Percentiles rank a stretch among this genome's conserved stretches.
Conservation (phyloP, 1,284 basidiomycete species). For the Fomitopsis betulina region DNA sequence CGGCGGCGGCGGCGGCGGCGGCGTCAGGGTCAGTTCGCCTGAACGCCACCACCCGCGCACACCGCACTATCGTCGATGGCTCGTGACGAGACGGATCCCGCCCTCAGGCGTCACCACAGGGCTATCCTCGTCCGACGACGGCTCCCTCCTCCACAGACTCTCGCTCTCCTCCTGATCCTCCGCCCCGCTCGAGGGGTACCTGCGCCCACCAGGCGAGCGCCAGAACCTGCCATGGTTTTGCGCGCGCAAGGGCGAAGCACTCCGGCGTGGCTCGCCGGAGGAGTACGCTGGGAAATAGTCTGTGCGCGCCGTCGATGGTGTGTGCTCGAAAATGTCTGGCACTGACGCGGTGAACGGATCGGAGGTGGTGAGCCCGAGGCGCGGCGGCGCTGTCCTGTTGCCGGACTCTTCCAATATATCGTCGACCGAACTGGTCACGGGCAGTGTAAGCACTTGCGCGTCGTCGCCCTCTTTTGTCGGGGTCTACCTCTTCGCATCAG, state of each 20-base stretch:
- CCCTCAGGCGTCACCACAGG: slow-evolving; percentile 11
- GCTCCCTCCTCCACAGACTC: slow-evolving; percentile 27
- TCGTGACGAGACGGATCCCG: slow-evolving; percentile 26
- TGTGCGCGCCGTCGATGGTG: slow-evolving; percentile 27
- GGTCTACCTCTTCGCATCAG: not conserved
- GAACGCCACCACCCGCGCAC: not conserved
- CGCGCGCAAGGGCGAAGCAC: slow-evolving; percentile 1
- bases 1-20: not conserved
- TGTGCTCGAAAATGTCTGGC: slow-evolving; percentile 26
- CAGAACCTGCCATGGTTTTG: slow-evolving; percentile 17
- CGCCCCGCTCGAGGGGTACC: slow-evolving; percentile 30
- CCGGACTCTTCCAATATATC: slow-evolving; percentile 12
- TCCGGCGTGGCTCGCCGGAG: slow-evolving; percentile 11
- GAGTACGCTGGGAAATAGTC: slow-evolving; percentile 23
- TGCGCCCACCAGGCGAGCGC: slow-evolving; percentile 20
- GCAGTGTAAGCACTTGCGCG: slow-evolving; percentile 8
- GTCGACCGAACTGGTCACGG: slow-evolving; percentile 11
- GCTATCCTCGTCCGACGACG: slow-evolving; percentile 18
- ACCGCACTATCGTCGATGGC: slow-evolving; percentile 10
- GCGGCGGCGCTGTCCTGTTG: slow-evolving; percentile 29
- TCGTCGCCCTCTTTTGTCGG: slow-evolving; percentile 9
- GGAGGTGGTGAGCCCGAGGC: slow-evolving; percentile 10
- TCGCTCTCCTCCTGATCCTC: slow-evolving; percentile 37
- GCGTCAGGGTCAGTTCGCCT: no score
- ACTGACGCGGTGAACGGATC: slow-evolving; percentile 16